These are phyloP conservation scores for Xylariaceae sp. DNA, from an alignment of 2,329 filamentous ascomycete species.

Conservation along the genomic window DNA sequence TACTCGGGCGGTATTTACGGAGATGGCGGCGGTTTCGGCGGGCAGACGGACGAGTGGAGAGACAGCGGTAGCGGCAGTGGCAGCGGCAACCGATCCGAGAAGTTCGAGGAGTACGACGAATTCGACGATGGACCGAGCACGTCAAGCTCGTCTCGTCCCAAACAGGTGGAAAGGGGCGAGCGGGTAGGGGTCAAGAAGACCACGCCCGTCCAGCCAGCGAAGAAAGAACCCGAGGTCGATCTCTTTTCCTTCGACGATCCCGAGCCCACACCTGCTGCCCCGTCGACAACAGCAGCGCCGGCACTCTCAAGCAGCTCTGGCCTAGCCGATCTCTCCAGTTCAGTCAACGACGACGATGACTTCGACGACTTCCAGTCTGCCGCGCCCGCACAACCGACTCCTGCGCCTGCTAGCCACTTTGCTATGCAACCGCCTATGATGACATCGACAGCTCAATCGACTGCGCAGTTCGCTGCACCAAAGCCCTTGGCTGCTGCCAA, in stretches of 20 bases:
- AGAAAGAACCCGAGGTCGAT: conserved; percentile 86
- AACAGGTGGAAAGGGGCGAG: conserved; percentile 44
- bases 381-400: conserved; percentile 47
- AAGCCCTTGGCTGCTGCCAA: conserved; percentile 81
- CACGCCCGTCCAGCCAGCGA: conserved; percentile 52
- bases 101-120: conserved; percentile 97
- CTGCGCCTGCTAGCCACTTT: conserved; percentile 41
- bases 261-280: conserved; percentile 40
- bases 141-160: conserved; percentile 48
- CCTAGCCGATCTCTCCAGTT: conserved; percentile 42
- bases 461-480: conserved; percentile 70
- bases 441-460: conserved; percentile 49
- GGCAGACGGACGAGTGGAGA: conserved; percentile 66
- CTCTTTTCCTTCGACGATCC: conserved; percentile 89
- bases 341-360: conserved; percentile 70
- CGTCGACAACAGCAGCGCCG: conserved; percentile 36
- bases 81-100: conserved; percentile 57
- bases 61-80: conserved; percentile 34
- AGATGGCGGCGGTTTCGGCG: conserved; percentile 91
- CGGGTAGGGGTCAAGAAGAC: conserved; percentile 50
- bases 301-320: conserved; percentile 43
- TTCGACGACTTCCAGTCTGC: conserved; percentile 98
- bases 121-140: conserved; percentile 69
- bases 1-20: conserved; percentile 76
- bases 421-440: conserved; percentile 44